Base-by-base conservation (phyloP, 148 eudicot genomes). In the Silene conica region DNA sequence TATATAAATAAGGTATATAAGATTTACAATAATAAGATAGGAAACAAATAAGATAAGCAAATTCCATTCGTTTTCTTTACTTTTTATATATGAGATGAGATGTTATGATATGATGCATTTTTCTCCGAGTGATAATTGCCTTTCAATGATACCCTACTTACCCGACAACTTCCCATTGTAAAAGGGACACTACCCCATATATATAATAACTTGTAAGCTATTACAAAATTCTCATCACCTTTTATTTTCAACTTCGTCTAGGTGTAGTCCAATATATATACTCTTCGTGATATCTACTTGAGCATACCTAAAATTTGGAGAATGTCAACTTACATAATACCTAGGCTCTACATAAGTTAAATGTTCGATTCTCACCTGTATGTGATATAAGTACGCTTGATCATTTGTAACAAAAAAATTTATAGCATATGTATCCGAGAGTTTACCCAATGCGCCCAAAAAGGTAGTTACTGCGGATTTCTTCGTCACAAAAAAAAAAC, bases 61-160 rank as follows among this genome's bases (percentile, higher is more conserved):
- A 79, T 71, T 38, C 73, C 31, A 50, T 74, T 69, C 67, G 28
- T 18, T 46, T 26, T 43, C 31, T 56, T 57, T 70, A 45, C 8
- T 26, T 58, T 41, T 0, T 48, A 5, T 38, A 8, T 59, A 22
- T 76, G 16, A 50, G n/a, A n/a, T n/a, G n/a, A n/a, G n/a, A n/a
- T n/a, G n/a, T n/a, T n/a, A 26, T 26, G 28, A 26, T 59, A 59
- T 76, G 18, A 52, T 34, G 28, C 34, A 16, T 55, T 63, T 13
- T 58, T 72, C 71, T 74, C 58, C 70, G 71, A 74, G 70, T 79
- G 75, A 74, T 70, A 70, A 74, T 75, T 70, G 71, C 78, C 59
- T 79, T 63, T 41, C 75, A 74, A 26, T 79, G 78, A 79, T 79
- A 64, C 78, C 82, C 78, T 79, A 74, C 74, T 74, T 69, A 69